Evolutionary conservation across 2,329 filamentous ascomycete genomes (phyloP).

Genomic region (Penicillium janthinellum): DNA sequence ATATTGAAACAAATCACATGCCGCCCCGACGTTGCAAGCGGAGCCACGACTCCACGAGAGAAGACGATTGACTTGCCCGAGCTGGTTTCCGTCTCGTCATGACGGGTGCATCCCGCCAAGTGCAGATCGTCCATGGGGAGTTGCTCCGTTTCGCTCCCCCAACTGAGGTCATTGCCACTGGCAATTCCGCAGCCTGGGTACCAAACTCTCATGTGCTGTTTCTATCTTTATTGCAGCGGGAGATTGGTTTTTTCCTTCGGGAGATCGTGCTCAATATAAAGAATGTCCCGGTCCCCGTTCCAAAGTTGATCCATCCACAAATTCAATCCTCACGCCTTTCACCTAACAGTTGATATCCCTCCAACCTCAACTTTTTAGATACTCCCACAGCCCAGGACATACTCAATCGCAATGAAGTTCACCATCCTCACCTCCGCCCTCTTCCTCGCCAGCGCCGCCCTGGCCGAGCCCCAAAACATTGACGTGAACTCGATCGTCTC

Average conservation of each 20-base stretch:
- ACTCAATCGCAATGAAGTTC: constrained; percentile 31
- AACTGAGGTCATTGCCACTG: constrained; percentile 21
- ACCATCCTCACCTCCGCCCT: constrained; percentile 28
- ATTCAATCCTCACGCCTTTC: background rate
- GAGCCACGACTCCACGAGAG: constrained; percentile 1
- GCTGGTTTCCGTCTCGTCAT: background rate
- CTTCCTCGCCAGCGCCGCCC: constrained; percentile 26
- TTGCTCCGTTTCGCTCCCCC: constrained; percentile 3
- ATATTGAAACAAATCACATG: constrained; percentile 6
- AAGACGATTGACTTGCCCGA: constrained; percentile 19
- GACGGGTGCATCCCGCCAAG: background rate
- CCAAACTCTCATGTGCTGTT: constrained; percentile 10
- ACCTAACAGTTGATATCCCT: background rate
- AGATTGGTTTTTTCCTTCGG: background rate
- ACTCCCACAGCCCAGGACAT: background rate
- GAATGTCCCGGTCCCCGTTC: background rate
- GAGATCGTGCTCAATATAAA: constrained; percentile 1
- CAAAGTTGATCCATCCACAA: background rate
- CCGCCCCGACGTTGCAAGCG: constrained; percentile 2
- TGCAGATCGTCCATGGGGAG: constrained; percentile 15
- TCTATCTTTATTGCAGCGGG: constrained; percentile 14
- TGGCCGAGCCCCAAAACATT: constrained; percentile 21
- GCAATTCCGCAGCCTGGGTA: constrained; percentile 4
- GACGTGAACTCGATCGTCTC: constrained; percentile 24
- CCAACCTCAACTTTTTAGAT: background rate